Evolutionary conservation across 768 basidiomycete species (phyloP).

Genomic region (Candolleomyces efflorescens): DNA sequence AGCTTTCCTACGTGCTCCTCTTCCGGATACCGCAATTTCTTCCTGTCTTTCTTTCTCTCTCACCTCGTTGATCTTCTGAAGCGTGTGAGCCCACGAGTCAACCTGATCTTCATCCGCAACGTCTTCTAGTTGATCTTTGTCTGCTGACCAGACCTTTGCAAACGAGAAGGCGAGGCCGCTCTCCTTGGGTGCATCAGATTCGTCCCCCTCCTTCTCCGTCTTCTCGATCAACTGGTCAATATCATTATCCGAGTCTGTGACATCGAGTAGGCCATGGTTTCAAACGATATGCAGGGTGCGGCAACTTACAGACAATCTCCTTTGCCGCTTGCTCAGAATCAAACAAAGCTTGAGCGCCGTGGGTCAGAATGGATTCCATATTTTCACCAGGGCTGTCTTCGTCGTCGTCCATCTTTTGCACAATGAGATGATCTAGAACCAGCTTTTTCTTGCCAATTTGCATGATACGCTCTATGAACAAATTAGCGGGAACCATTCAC

Average conservation of each 20-base stretch:
- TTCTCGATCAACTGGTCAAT: constrained; percentile 85
- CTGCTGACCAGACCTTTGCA: constrained; percentile 89
- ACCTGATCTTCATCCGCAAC: constrained; percentile 57
- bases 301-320: constrained; percentile 63
- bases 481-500: not conserved
- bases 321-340: constrained; percentile 54
- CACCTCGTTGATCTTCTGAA: constrained; percentile 48
- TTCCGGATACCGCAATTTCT: constrained; percentile 57
- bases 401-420: constrained; percentile 93
- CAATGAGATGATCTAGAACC: constrained; percentile 90
- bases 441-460: constrained; percentile 95
- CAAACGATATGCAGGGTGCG: constrained; percentile 1
- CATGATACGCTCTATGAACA: constrained; percentile 77
- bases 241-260: constrained; percentile 70
- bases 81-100: constrained; percentile 80
- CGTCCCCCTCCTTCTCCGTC: constrained; percentile 69
- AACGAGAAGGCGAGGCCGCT: constrained; percentile 67
- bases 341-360: constrained; percentile 85
- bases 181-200: constrained; percentile 45
- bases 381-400: constrained; percentile 68
- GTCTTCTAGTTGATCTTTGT: constrained; percentile 68
- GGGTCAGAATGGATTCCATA: constrained; percentile 84
- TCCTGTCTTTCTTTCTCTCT: constrained; percentile 36
- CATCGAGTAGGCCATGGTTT: not conserved
- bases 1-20: constrained; percentile 72